These are phyloP conservation scores for Xylaria venustula DNA, from an alignment of 495 filamentous ascomycete genomes.

Conservation along the genomic window DNA sequence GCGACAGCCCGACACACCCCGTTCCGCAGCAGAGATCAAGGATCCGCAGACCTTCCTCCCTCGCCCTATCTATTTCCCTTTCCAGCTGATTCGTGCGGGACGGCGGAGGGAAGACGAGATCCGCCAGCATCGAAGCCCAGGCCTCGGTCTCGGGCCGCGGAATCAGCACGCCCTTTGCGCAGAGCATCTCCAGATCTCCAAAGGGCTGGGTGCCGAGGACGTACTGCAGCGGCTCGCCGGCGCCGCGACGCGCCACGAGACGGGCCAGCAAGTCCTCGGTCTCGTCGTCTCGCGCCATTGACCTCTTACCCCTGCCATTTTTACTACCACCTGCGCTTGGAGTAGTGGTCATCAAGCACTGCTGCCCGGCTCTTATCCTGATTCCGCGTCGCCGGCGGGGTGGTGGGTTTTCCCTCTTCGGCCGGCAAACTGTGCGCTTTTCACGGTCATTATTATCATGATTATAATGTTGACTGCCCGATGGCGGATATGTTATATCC, in stretches of 20 bases:
- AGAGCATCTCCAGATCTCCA: slow-evolving; percentile 76
- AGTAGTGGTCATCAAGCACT: too few relatives aligned
- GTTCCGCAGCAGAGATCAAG: slow-evolving; percentile 88
- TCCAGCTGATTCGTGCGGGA: not conserved
- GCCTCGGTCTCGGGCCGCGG: slow-evolving; percentile 80
- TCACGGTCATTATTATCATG: too few relatives aligned
- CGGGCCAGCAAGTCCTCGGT: not conserved
- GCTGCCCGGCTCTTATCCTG: too few relatives aligned
- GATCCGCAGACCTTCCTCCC: slow-evolving; percentile 49
- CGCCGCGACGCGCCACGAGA: slow-evolving; percentile 45
- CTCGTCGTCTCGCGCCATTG: not conserved
- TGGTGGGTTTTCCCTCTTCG: too few relatives aligned
- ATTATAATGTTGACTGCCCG: too few relatives aligned
- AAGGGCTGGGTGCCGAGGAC: slow-evolving; percentile 88
- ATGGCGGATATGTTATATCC: not conserved
- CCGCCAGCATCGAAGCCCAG: slow-evolving; percentile 57
- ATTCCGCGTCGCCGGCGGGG: too few relatives aligned
- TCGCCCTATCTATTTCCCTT: not conserved
- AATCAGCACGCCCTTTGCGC: slow-evolving; percentile 74
- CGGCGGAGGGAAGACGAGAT: slow-evolving; percentile 33
- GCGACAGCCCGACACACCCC: slow-evolving; percentile 82
- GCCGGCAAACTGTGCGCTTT: too few relatives aligned
- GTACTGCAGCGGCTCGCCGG: slow-evolving; percentile 81
- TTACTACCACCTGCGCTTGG: slow-evolving; percentile 13
- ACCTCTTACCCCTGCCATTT: not conserved